These are phyloP conservation scores for Candida freyschussii DNA, from an alignment of 1,139 yeast species.

Conservation along the genomic window DNA sequence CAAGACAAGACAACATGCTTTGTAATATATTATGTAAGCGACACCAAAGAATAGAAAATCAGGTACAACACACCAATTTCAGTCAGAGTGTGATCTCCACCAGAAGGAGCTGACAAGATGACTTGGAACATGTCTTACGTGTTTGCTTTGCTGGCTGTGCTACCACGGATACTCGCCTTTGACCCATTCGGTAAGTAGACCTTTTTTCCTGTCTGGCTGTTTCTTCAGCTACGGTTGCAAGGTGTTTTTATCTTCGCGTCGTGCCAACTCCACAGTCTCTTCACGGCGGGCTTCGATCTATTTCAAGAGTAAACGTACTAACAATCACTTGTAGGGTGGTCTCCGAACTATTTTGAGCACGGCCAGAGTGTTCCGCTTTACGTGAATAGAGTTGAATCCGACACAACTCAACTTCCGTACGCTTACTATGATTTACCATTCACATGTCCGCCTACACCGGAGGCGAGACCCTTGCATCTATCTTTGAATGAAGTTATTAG, in stretches of 20 bases:
- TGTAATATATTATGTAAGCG: too few species aligned
- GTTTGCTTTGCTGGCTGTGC: neutral
- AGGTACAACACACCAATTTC: too few species aligned
- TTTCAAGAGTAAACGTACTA: too few species aligned
- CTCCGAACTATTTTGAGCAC: slow-evolving; percentile 28
- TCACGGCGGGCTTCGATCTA: too few species aligned
- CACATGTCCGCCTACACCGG: slow-evolving; percentile 64
- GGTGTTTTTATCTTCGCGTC: too few species aligned
- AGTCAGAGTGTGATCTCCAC: too few species aligned
- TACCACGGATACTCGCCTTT: slow-evolving; percentile 7
- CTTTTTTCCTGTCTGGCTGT: neutral
- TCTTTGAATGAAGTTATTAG: slow-evolving; percentile 73
- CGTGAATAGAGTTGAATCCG: slow-evolving; percentile 77
- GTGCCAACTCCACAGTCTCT: too few species aligned
- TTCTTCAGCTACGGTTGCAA: neutral
- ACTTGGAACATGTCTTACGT: too few species aligned
- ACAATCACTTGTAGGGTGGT: slow-evolving; percentile 27
- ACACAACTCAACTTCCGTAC: slow-evolving; percentile 70
- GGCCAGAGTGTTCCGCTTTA: slow-evolving; percentile 66
- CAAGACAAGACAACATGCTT: too few species aligned
- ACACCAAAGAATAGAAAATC: too few species aligned
- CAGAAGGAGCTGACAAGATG: too few species aligned
- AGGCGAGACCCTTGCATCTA: slow-evolving; percentile 55
- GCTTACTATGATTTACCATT: slow-evolving; percentile 76
- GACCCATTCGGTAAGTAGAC: slow-evolving; percentile 21